phyloP scores from a whole-genome alignment of 2,329 filamentous ascomycete species.

The Fusarium sp. region DNA sequence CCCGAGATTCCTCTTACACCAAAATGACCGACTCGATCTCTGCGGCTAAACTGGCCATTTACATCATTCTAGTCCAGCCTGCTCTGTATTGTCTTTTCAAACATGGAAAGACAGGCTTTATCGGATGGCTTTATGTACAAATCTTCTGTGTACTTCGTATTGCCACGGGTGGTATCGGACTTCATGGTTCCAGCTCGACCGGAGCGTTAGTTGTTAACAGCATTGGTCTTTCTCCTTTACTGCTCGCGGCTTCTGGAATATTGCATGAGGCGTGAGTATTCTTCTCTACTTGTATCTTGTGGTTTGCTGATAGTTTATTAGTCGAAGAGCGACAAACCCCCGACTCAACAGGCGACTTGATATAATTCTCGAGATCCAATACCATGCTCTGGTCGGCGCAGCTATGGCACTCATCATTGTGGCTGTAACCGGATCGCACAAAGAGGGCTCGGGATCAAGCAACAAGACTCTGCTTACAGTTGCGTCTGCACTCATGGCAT shows the following conservation, averaged over 20 bases:
- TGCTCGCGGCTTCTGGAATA: constrained; percentile 17
- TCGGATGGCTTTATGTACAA: constrained; percentile 20
- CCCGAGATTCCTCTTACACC: neutral
- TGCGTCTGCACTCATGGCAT: constrained; percentile 9
- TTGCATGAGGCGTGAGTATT: constrained; percentile 17
- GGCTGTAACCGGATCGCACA: constrained; percentile 1
- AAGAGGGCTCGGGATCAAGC: neutral
- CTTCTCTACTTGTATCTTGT: rapidly evolving
- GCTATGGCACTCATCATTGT: constrained; percentile 19
- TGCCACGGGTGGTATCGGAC: constrained; percentile 11
- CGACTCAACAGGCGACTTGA: constrained; percentile 20
- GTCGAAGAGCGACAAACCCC: constrained; percentile 16
- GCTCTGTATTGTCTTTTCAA: constrained; percentile 22
- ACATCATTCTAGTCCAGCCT: constrained; percentile 14
- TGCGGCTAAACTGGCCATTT: constrained; percentile 14
- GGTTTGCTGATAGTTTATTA: neutral
- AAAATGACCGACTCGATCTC: constrained; percentile 16
- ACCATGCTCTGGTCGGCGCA: constrained; percentile 12
- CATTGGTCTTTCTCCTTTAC: constrained; percentile 15
- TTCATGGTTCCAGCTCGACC: constrained; percentile 8
- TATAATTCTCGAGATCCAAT: constrained; percentile 14
- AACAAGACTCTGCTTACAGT: constrained; percentile 13
- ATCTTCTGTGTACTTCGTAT: constrained; percentile 22
- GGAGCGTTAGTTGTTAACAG: constrained; percentile 13
- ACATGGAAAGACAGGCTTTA: constrained; percentile 18